phyloP scores from a whole-genome alignment of 73 alveolate genomes.

The Paramecium tetraurelia region DNA sequence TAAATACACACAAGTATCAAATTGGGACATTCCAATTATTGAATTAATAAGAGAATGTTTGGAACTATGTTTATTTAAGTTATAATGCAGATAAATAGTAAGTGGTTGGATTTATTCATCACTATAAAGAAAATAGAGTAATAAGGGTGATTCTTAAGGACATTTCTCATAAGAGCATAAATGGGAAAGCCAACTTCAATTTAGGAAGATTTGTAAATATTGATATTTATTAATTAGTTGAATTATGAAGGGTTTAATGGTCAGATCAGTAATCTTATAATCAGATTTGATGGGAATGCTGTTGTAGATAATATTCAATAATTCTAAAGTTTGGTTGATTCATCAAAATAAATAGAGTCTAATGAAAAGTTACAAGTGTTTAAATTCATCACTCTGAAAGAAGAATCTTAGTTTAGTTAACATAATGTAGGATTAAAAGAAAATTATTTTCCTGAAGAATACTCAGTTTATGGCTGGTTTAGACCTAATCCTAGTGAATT shows the following conservation, averaged over 20 bases:
- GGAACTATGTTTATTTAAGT: constrained; percentile 9
- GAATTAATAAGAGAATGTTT: background rate
- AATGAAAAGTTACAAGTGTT: background rate
- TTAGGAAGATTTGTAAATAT: background rate
- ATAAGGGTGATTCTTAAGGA: background rate
- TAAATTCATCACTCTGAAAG: background rate
- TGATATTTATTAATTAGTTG: background rate
- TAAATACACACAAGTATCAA: background rate
- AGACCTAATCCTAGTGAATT: background rate
- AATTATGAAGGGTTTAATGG: constrained; percentile 13
- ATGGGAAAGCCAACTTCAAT: background rate
- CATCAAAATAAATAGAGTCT: background rate
- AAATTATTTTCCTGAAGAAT: background rate
- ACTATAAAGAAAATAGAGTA: background rate
- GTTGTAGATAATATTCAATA: background rate
- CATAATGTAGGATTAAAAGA: background rate
- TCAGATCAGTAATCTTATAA: background rate
- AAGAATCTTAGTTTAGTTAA: background rate
- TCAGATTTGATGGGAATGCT: constrained; percentile 26
- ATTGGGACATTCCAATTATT: background rate
- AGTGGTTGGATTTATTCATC: background rate
- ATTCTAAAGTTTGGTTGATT: background rate
- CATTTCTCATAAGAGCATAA: background rate
- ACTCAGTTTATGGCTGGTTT: constrained; percentile 2
- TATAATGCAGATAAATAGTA: background rate